Conservation (phyloP, 352 stramenopile genomes). For the Globisporangium mamillatum region DNA sequence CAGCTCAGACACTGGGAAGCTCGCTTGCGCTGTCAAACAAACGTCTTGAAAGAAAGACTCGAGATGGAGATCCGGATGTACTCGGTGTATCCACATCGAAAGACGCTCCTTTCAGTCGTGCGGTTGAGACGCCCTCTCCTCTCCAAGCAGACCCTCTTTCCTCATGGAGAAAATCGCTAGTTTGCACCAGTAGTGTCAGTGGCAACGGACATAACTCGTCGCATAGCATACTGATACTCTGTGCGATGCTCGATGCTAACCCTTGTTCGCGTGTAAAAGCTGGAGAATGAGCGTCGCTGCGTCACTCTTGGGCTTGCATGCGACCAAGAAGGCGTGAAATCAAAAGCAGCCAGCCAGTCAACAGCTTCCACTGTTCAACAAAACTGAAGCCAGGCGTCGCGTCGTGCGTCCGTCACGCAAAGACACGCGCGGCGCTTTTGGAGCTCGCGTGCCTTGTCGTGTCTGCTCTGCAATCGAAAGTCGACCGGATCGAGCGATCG, state of each 20-base stretch:
- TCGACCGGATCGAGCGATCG: neutral
- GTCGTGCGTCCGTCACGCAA: neutral
- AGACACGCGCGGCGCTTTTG: neutral
- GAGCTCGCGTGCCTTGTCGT: neutral
- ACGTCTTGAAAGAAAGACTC: neutral
- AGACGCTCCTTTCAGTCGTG: neutral
- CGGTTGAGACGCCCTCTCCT: neutral
- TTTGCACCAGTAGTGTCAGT: neutral
- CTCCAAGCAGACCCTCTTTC: neutral
- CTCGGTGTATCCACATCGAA: neutral
- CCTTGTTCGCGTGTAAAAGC: neutral
- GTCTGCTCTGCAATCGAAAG: slow-evolving; percentile 5
- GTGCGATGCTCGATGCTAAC: neutral
- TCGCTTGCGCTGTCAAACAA: neutral
- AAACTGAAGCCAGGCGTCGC: neutral
- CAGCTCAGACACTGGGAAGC: too few relatives aligned
- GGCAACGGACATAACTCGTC: neutral
- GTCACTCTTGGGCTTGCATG: neutral
- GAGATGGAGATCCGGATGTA: neutral
- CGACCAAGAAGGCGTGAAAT: neutral
- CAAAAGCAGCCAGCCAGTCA: neutral
- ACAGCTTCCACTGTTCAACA: neutral
- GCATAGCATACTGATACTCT: neutral
- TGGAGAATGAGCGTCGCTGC: neutral
- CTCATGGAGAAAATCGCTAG: neutral